Conservation (phyloP, 805 yeast species). For the Torulaspora indica region DNA sequence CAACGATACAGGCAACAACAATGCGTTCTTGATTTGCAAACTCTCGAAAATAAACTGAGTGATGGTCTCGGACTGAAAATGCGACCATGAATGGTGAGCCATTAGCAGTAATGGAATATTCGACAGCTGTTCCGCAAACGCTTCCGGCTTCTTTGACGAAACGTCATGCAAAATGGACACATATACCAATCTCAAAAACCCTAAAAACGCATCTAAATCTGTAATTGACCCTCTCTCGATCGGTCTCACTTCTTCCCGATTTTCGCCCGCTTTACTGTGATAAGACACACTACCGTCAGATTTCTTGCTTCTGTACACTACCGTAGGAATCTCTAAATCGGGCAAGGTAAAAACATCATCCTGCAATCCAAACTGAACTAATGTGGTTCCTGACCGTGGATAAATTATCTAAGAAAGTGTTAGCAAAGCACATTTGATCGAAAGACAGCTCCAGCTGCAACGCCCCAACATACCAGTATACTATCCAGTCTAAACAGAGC, state of each 20-base stretch:
- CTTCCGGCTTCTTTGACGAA: constrained; percentile 25
- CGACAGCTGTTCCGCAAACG: constrained; percentile 28
- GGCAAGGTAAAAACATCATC: constrained; percentile 67
- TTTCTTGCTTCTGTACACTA: constrained; percentile 50
- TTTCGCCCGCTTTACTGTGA: constrained; percentile 33
- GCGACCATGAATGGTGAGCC: constrained; percentile 66
- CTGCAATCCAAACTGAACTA: constrained; percentile 71
- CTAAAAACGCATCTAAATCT: constrained; percentile 66
- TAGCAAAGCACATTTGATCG: constrained; percentile 9
- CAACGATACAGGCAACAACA: constrained; percentile 61
- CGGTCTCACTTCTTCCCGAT: constrained; percentile 48
- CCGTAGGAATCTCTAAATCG: constrained; percentile 68
- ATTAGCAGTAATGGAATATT: constrained; percentile 69
- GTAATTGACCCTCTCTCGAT: constrained; percentile 59
- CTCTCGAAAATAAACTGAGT: constrained; percentile 73
- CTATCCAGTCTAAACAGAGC: constrained; percentile 34
- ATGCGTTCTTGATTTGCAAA: constrained; percentile 65
- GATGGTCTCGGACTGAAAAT: constrained; percentile 58
- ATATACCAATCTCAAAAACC: constrained; percentile 45
- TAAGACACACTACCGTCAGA: constrained; percentile 35
- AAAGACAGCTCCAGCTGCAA: not conserved
- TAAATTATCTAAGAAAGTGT: constrained; percentile 47
- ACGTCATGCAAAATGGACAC: constrained; percentile 40
- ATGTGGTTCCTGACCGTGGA: constrained; percentile 72
- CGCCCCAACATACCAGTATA: constrained; percentile 23